Evolutionary conservation across 2,329 filamentous ascomycete species (phyloP).

Genomic region (Lithohypha guttulata): DNA sequence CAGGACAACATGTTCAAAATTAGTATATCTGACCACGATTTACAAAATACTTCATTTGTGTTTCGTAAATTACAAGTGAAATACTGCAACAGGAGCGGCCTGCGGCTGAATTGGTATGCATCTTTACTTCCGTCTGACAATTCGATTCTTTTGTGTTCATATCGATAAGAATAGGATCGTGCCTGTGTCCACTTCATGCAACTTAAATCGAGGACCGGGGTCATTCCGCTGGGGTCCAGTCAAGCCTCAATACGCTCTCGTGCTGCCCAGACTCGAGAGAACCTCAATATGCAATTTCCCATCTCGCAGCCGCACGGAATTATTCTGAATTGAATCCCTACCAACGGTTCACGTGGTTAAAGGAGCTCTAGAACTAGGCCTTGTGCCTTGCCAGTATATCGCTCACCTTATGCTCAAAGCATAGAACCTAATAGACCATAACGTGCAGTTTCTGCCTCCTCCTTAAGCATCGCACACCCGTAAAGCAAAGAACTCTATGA

Average conservation of each 20-base stretch:
- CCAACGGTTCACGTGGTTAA: slow-evolving; percentile 5
- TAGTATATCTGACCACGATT: neutral
- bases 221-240: slow-evolving; percentile 1
- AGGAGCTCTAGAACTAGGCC: too few relatives aligned
- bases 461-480: too few relatives aligned
- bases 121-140: slow-evolving; percentile 2
- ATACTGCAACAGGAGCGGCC: too few relatives aligned
- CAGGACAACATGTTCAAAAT: slow-evolving; percentile 4
- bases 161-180: slow-evolving; percentile 3
- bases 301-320: neutral
- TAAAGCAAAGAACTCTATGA: too few relatives aligned
- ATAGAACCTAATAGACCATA: too few relatives aligned
- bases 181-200: neutral
- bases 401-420: too few relatives aligned
- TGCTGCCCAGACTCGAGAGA: neutral
- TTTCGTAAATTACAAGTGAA: too few relatives aligned
- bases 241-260: neutral
- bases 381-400: too few relatives aligned
- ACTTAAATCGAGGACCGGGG: slow-evolving; percentile 1
- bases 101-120: neutral
- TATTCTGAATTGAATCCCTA: neutral
- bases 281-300: slow-evolving; percentile 1
- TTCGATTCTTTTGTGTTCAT: neutral
- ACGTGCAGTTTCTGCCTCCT: too few relatives aligned
- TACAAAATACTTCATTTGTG: neutral